Percentiles rank a stretch among this genome's conserved stretches.
These are phyloP conservation scores for Tolypocladium ovalisporum DNA, from an alignment of 2,329 filamentous ascomycete genomes.

Conservation along the genomic window DNA sequence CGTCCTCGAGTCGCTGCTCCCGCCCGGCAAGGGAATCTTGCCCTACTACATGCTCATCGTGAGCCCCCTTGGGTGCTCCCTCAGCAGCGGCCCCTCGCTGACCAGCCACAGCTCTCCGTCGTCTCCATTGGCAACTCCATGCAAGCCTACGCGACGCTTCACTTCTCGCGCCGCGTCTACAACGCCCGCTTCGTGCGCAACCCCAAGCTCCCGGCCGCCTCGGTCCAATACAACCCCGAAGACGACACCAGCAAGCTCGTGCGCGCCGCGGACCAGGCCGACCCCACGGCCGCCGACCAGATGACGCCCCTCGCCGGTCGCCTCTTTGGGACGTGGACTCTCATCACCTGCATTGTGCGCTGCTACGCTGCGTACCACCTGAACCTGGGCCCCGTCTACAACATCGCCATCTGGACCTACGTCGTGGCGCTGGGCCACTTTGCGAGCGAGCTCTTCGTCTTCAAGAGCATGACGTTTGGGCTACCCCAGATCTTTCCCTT, in stretches of 20 bases:
- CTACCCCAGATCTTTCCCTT: conserved; percentile 46
- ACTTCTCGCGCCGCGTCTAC: conserved; percentile 83
- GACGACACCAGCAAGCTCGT: conserved; percentile 43
- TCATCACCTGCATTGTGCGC: conserved; percentile 65
- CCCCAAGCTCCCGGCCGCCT: conserved; percentile 28
- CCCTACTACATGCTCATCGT: conserved; percentile 50
- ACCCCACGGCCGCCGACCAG: conserved; percentile 40
- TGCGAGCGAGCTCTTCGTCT: conserved; percentile 68
- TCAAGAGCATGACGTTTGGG: conserved; percentile 60
- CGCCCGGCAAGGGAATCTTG: conserved; percentile 39
- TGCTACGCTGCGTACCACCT: conserved; percentile 80
- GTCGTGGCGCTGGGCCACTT: conserved; percentile 70
- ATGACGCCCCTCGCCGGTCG: conserved; percentile 67
- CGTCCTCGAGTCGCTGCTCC: conserved; percentile 30
- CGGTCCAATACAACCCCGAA: conserved; percentile 34
- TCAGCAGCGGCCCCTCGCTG: background rate
- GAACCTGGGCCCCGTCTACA: conserved; percentile 59
- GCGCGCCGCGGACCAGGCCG: conserved; percentile 26
- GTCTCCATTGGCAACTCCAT: conserved; percentile 76
- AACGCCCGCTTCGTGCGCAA: conserved; percentile 50
- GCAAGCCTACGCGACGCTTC: conserved; percentile 70
- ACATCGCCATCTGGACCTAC: conserved; percentile 75
- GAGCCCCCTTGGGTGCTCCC: conserved; percentile 3
- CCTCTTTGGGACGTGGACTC: conserved; percentile 81
- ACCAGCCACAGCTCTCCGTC: conserved; percentile 55